These are phyloP conservation scores for Pigoraptor vietnamica DNA, from an alignment of 78 protist species.

Conservation along the genomic window DNA sequence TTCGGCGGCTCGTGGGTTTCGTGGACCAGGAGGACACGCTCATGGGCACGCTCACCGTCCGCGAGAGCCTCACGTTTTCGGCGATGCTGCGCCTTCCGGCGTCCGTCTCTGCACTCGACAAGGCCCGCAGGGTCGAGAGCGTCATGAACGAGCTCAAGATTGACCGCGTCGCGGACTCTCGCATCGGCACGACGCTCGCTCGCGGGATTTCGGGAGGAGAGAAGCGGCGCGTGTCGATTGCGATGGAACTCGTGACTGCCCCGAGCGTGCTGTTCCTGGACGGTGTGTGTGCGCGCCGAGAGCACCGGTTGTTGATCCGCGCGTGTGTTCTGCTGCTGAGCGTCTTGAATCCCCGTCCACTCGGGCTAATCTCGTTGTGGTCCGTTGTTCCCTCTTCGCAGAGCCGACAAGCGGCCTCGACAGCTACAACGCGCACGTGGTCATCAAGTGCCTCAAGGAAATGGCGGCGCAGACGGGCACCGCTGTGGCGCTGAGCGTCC, in stretches of 20 bases:
- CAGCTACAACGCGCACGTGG: background rate
- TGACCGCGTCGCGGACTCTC: background rate
- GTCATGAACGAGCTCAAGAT: slow-evolving; percentile 19
- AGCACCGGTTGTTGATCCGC: background rate
- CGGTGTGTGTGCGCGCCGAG: background rate
- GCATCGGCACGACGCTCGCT: slow-evolving; percentile 3
- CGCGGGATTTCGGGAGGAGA: slow-evolving; percentile 76
- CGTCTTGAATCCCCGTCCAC: background rate
- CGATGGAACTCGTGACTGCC: slow-evolving; percentile 39
- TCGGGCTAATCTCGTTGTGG: background rate
- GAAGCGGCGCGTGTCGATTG: slow-evolving; percentile 45
- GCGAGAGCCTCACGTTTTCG: slow-evolving; percentile 37
- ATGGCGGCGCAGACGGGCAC: background rate
- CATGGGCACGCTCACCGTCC: slow-evolving; percentile 43
- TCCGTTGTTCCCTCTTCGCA: background rate
- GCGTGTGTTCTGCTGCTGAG: background rate
- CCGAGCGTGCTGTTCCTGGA: slow-evolving; percentile 20
- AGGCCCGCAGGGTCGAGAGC: slow-evolving; percentile 6
- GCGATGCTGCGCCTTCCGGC: slow-evolving; percentile 48
- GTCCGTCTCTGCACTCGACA: background rate
- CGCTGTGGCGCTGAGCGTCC: background rate
- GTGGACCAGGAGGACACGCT: slow-evolving; percentile 52
- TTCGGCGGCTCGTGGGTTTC: slow-evolving; percentile 11
- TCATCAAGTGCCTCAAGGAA: background rate
- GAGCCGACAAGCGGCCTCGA: background rate